Evolutionary conservation across 179 eudicot genomes (phyloP).

Genomic region (Beta lomatogona): DNA sequence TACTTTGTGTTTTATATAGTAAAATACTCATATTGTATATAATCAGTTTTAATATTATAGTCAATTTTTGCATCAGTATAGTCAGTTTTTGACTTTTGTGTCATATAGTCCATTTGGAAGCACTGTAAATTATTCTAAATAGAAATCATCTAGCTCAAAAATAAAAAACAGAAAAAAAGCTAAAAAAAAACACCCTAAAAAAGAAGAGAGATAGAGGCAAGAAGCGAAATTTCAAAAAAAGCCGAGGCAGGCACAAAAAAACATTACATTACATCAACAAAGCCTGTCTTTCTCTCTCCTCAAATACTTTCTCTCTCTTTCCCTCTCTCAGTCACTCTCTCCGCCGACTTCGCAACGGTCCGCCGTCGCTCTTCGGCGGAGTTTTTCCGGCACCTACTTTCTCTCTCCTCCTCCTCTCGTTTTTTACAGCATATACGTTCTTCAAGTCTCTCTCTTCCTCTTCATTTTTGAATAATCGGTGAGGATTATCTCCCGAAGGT

Average conservation of each 20-base stretch:
- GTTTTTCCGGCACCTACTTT: not conserved
- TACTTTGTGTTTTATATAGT: too few species aligned
- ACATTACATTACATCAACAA: too few species aligned
- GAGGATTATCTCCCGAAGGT: constrained; percentile 19
- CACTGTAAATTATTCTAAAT: too few species aligned
- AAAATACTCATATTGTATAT: too few species aligned
- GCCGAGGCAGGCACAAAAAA: too few species aligned
- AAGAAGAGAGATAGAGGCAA: not conserved
- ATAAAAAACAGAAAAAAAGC: not conserved
- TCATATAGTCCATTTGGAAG: too few species aligned
- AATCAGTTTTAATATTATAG: too few species aligned
- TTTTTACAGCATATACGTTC: too few species aligned
- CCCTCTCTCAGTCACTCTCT: constrained; percentile 1
- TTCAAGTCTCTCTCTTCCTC: not conserved
- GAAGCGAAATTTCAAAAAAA: not conserved
- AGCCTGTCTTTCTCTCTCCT: not conserved
- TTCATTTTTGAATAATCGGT: not conserved
- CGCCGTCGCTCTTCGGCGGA: constrained; percentile 48
- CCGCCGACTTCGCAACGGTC: constrained; percentile 41
- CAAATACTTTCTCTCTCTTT: constrained; percentile 2
- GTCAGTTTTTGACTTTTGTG: too few species aligned
- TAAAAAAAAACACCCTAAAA: not conserved
- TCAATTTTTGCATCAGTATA: too few species aligned
- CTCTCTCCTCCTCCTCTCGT: not conserved
- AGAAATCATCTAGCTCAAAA: not conserved